Base-by-base conservation (phyloP, 805 yeast species). In the Deakozyma indianensis region DNA sequence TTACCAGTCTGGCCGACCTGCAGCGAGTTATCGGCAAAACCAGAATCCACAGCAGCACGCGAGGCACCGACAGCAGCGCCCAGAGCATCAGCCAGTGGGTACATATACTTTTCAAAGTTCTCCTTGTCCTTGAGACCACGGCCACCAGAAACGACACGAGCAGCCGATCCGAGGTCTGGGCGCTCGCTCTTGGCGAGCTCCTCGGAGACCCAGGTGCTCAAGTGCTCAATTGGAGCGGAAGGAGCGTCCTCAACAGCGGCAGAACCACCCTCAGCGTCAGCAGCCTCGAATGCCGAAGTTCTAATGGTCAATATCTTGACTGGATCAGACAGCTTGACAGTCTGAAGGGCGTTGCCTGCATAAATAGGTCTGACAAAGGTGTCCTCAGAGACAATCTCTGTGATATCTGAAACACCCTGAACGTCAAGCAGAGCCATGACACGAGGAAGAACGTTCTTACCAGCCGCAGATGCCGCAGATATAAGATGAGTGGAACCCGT, bases 1-100 rank as follows among this genome's bases (percentile, higher is more conserved):
- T 92, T 92, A 55, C 98, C 98, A 7, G 98, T 90, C 67, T 90
- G 98, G 46, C 98, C 98, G 50, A 90, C 88, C 66, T 90, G 98
- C 56, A 90, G 73, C 5, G 97, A 87, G 67, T 90, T 92, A 60
- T 92, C 97, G 59, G 94, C 87, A 62, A 76, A 87, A 0, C 96
- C 97, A 41, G 94, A 73, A 65, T 90, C 98, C 22, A 92, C 98
- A 27, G 97, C 98, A 18, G 96, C 97, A 63, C 98, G 79, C 4
- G 96, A 85, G 2, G 97, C 97, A 57, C 98, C 98, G 43, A 90
- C 81, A 45, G 95, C 97, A 2, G 97, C 98, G 47, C 78, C 74
- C 48, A 90, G 67, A 49, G 82, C 73, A 47, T 77, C 78, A 4
- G 97, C 96, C 52, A 90, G 69, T 44, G 98, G 97, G 54, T 73